Evolutionary conservation across 2,329 filamentous ascomycete species (phyloP).

Genomic region (Neonectria neomacrospora): DNA sequence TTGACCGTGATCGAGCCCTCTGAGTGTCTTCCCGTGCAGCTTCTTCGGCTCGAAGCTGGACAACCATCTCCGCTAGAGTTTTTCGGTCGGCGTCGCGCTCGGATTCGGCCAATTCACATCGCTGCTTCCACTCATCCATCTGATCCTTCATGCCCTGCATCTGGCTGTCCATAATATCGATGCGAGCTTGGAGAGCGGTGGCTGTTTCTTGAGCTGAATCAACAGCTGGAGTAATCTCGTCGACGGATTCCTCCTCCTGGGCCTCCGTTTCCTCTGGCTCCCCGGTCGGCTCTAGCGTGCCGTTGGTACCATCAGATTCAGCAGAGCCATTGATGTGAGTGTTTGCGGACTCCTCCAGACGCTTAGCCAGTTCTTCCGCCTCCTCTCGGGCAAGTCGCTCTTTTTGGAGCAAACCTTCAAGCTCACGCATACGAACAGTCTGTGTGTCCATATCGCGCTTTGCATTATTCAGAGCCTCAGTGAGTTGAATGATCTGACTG

Average conservation of each 20-base stretch:
- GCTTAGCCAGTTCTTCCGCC: slow-evolving; percentile 84
- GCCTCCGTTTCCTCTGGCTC: slow-evolving; percentile 34
- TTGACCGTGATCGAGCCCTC: slow-evolving; percentile 53
- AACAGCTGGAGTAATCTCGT: slow-evolving; percentile 45
- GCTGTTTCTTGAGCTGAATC: slow-evolving; percentile 54
- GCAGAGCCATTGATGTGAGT: slow-evolving; percentile 47
- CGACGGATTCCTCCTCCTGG: slow-evolving; percentile 46
- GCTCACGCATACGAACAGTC: slow-evolving; percentile 78
- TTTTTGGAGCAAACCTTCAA: slow-evolving; percentile 78
- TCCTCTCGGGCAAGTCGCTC: slow-evolving; percentile 85
- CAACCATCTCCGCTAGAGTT: slow-evolving; percentile 87
- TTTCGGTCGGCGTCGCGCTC: slow-evolving; percentile 79
- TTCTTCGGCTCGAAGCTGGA: slow-evolving; percentile 79
- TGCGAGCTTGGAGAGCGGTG: slow-evolving; percentile 66
- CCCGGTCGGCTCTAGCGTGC: slow-evolving; percentile 29
- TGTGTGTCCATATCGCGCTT: slow-evolving; percentile 91
- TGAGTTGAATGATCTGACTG: slow-evolving; percentile 84
- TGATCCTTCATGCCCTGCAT: slow-evolving; percentile 85
- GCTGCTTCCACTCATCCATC: slow-evolving; percentile 79
- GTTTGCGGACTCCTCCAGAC: slow-evolving; percentile 68
- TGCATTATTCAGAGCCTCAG: slow-evolving; percentile 84
- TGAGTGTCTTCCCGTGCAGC: slow-evolving; percentile 58
- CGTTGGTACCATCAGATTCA: slow-evolving; percentile 26
- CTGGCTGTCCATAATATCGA: slow-evolving; percentile 81
- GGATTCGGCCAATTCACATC: slow-evolving; percentile 83